Base-by-base conservation (phyloP, 1,284 basidiomycete genomes). In the Malassezia furfur region DNA sequence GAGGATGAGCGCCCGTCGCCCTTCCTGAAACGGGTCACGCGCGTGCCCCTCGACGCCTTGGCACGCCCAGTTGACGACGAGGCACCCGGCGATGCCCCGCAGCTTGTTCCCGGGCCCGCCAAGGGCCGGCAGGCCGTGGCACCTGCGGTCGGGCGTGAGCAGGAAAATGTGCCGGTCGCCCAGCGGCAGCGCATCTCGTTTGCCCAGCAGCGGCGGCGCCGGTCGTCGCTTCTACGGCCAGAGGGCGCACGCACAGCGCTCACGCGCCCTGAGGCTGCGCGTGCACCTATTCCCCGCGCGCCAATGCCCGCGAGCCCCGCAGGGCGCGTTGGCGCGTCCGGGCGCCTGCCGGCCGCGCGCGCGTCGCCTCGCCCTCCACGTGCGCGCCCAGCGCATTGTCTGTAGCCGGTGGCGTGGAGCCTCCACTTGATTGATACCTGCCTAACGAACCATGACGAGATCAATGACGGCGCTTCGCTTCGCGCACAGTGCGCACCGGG, bases 1-100 rank as follows among this genome's bases (percentile, higher is more conserved):
- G 59, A 60, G 15, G 47, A 53, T 3, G 54, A 57, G 11, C 50
- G 48, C 15, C 59, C 59, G 2, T 60, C 59, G 1, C 59, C 59
- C 2, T 60, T 60, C 54, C 45, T 60, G n/a, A 60, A 60, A 49
- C 54, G 59, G 3, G 59, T 60, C 25, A 50, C 21, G 12, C 59
- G 59, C 9, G 38, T 60, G 30, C 55, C 55, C 4, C 50, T 52
- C 9, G 55, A 52, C n/a, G 14, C 2, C 14, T 37, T 12, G n/a
- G 30, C 17, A 10, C 39, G 30, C 11, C 22, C n/a, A 14, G 25
- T 43, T 1, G 17, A 17, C 1, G 35, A 21, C 36, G 30, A 40
- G 21, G 32, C 3, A 2, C 35, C 34, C 1, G 31, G 45, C 14
- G 36, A 31, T 6, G 44, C 19, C 0, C 31, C 34, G 2, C 14